A percentile compares a stretch with the other conserved stretches of the same genome.
Evolutionary conservation across 192 early-diverging fungal genomes (phyloP).

Genomic region (Chytriomyces sp.): DNA sequence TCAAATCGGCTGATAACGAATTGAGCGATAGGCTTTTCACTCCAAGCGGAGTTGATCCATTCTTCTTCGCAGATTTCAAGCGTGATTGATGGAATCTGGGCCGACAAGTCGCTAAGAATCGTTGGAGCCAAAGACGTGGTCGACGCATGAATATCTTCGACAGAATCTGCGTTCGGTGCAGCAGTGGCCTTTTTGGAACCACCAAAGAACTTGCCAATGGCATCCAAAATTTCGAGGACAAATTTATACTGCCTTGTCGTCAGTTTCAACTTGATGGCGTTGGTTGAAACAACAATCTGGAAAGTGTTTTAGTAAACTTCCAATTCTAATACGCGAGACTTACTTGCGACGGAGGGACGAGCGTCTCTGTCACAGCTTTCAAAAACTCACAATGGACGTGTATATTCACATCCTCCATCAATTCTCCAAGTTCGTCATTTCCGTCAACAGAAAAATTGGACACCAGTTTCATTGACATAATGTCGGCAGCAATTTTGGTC

Average conservation of each 20-base stretch:
- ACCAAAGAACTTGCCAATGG: conserved; percentile 39
- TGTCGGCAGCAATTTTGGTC: conserved; percentile 38
- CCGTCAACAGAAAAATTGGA: conserved; percentile 39
- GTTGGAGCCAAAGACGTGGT: conserved; percentile 2
- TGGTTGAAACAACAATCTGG: conserved; percentile 66
- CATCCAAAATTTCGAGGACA: conserved; percentile 68
- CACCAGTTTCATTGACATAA: conserved; percentile 48
- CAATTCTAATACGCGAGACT: not conserved
- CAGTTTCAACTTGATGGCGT: conserved; percentile 77
- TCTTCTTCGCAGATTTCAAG: conserved; percentile 80
- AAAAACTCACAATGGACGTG: conserved; percentile 51
- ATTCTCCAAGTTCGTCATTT: conserved; percentile 58
- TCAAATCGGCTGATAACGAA: conserved; percentile 46
- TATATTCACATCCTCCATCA: conserved; percentile 87
- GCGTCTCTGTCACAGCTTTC: conserved; percentile 17
- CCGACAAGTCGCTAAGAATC: conserved; percentile 54
- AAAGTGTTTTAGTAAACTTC: conserved; percentile 2
- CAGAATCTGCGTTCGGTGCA: not conserved
- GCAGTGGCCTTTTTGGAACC: not conserved
- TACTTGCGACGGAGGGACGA: conserved; percentile 22
- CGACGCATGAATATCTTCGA: not conserved
- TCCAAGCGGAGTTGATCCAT: conserved; percentile 53
- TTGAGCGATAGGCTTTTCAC: conserved; percentile 58
- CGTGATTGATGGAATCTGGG: conserved; percentile 73
- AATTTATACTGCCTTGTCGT: conserved; percentile 86